A percentile compares a stretch with the other conserved stretches of the same genome.
phyloP scores from a whole-genome alignment of 148 eudicot species.

The Rhododendron simsii region DNA sequence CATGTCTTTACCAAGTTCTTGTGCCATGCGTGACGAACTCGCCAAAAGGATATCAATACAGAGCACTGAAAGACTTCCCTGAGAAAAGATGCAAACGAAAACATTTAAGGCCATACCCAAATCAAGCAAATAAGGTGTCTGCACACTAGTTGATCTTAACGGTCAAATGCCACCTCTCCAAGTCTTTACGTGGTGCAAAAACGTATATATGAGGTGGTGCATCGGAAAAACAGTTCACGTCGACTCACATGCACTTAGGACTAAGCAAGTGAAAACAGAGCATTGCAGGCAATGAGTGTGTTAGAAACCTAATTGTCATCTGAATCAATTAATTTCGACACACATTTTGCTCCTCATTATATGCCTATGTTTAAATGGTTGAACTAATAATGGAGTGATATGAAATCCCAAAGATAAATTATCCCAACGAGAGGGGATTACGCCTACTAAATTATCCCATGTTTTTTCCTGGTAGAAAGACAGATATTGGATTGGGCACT shows the following conservation, averaged over 20 bases:
- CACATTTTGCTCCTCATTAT: background rate
- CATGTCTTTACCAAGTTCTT: constrained; percentile 77
- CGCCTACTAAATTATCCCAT: background rate
- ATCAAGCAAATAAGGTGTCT: constrained; percentile 6
- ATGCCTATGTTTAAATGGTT: background rate
- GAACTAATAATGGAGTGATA: background rate
- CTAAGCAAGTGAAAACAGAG: background rate
- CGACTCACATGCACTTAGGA: background rate
- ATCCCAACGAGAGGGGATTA: background rate
- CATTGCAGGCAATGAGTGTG: background rate
- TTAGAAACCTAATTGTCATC: background rate
- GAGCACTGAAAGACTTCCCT: constrained; percentile 95
- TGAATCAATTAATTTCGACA: background rate
- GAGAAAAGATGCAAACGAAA: constrained; percentile 14
- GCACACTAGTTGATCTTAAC: background rate
- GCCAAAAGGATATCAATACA: constrained; percentile 85
- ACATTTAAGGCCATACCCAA: background rate
- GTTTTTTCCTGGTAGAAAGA: background rate
- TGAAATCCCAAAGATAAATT: background rate
- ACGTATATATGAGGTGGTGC: background rate
- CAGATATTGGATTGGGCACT: background rate
- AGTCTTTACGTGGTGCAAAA: background rate
- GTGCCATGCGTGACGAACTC: constrained; percentile 95
- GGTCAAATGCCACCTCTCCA: constrained; percentile 1
- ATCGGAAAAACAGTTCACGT: background rate